Base-by-base conservation (phyloP, 768 basidiomycete species). In the Psilocybe azurescens region DNA sequence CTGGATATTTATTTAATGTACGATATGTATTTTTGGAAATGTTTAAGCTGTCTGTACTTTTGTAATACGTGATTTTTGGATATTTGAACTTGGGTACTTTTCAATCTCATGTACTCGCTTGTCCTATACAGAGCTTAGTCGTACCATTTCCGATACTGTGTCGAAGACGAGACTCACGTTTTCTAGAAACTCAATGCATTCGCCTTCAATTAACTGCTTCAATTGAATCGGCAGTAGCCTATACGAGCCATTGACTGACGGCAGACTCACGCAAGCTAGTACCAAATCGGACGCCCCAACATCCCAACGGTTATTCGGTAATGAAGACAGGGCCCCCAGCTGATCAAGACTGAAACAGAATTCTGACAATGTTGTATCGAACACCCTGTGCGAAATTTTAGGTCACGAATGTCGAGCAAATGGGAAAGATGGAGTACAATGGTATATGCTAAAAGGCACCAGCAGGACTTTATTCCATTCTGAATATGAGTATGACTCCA, bases 371-470 rank as follows among this genome's bases (percentile, higher is more conserved):
- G 32, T 77, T 69, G 68, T 89, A 90, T 36, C 77, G 76, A 16
- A 70, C 75, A 3, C 87, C 90, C 89, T 91, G 24, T 24, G 24
- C 24, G 24, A 24, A 20, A 24, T 61, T 32, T 20, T 14, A 36
- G 13, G 3, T 9, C 2, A 28, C 36, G 5, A 48, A 32, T 32
- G 29, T 20, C 16, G 32, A 9, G 9, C 18, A n/a, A 32, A 28
- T 39, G 30, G 36, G 9, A 30, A 8, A 32, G 11, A 30, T 0
- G 52, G 47, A 85, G 64, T 64, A 91, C 89, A 32, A 91, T 78
- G 0, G 89, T 91, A 63, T 86, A 89, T 0, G 88, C 80, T 6
- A 92, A 72, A 72, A 0, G 90, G 90, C 13, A 88, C 70, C 53
- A 90, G 69, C 1, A 90, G 60, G 20, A 83, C 86, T 52, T 24